Evolutionary conservation across 2,329 filamentous ascomycete species (phyloP).

Genomic region (Aspergillus fructus): DNA sequence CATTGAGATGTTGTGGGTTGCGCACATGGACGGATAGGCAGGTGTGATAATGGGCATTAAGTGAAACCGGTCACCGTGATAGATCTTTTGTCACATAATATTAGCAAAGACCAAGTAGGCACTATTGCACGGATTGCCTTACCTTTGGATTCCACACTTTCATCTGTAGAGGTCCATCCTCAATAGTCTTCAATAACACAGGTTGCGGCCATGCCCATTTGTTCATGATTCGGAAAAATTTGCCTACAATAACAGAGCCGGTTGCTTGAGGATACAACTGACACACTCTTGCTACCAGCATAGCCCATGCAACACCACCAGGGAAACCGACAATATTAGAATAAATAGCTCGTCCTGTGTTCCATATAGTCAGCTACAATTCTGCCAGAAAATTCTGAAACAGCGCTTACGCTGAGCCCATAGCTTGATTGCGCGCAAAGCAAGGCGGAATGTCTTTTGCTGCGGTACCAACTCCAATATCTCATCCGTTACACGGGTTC

Average conservation of each 20-base stretch:
- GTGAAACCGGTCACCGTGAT: constrained; percentile 77
- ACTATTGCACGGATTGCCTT: constrained; percentile 21
- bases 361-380: constrained; percentile 1
- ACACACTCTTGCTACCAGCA: constrained; percentile 93
- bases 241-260: constrained; percentile 81
- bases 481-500: constrained; percentile 90
- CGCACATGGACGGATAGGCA: constrained; percentile 96
- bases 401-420: constrained; percentile 72
- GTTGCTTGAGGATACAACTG: constrained; percentile 94
- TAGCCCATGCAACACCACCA: constrained; percentile 95
- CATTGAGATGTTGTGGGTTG: constrained; percentile 87
- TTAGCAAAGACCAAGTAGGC: background rate
- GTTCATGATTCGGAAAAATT: constrained; percentile 90
- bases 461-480: constrained; percentile 88
- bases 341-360: constrained; percentile 75
- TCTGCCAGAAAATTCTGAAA: background rate
- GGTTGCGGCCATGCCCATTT: constrained; percentile 93
- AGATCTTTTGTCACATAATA: constrained; percentile 53
- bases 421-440: constrained; percentile 87
- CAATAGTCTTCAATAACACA: constrained; percentile 85
- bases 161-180: constrained; percentile 75
- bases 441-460: constrained; percentile 82
- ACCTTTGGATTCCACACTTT: constrained; percentile 94
- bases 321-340: constrained; percentile 96
- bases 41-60: constrained; percentile 98